Conservation (phyloP, 495 filamentous ascomycete species). For the Neurospora africana region DNA sequence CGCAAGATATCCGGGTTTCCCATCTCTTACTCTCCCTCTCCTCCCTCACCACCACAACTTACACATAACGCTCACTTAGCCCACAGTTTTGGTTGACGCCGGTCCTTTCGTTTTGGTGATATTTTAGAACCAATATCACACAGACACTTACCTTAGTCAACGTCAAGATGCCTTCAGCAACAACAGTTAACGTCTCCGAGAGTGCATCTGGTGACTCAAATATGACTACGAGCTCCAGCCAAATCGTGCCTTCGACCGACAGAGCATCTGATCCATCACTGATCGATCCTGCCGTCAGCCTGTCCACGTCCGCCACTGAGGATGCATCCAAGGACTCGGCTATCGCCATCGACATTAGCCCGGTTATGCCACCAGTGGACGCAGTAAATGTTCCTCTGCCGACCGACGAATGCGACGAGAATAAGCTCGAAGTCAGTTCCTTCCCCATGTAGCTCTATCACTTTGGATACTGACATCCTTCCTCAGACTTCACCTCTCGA, state of each 20-base stretch:
- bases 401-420: not conserved
- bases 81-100: not conserved
- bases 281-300: not conserved
- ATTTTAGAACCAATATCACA: not conserved
- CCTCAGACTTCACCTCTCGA: not conserved
- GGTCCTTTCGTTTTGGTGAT: not conserved
- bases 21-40: not conserved
- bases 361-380: not conserved
- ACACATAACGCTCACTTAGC: not conserved
- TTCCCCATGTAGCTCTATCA: not conserved
- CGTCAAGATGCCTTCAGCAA: not conserved
- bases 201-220: not conserved
- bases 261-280: fast-evolving
- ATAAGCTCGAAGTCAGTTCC: not conserved
- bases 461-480: not conserved
- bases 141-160: not conserved
- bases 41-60: not conserved
- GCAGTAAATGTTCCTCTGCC: not conserved
- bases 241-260: not conserved
- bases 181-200: not conserved
- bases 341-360: not conserved
- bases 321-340: not conserved
- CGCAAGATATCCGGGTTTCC: not conserved
- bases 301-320: not conserved
- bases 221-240: not conserved